phyloP scores from a whole-genome alignment of 192 early-diverging fungal species.

The Coemansia furcata region DNA sequence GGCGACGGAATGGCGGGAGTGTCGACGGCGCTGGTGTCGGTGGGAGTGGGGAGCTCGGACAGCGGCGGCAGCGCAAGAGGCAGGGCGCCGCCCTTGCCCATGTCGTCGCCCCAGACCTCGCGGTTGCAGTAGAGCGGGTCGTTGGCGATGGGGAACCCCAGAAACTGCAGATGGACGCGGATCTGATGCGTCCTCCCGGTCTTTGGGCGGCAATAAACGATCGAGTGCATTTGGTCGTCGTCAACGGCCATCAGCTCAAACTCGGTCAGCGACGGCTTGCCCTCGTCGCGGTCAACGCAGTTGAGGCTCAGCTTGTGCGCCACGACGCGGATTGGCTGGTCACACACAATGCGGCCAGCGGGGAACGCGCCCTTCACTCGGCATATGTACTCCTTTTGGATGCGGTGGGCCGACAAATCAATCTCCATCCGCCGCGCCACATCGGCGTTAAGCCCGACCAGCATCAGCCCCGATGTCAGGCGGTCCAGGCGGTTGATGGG shows the following conservation, averaged over 20 bases:
- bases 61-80: neutral
- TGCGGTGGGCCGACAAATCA: constrained; percentile 62
- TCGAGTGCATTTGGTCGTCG: constrained; percentile 66
- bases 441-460: constrained; percentile 64
- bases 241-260: constrained; percentile 60
- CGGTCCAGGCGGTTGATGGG: constrained; percentile 90
- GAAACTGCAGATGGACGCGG: constrained; percentile 90
- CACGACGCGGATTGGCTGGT: constrained; percentile 80
- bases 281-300: constrained; percentile 69
- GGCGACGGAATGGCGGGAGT: neutral
- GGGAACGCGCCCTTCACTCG: constrained; percentile 90
- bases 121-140: constrained; percentile 86
- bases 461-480: constrained; percentile 88
- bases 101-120: constrained; percentile 64
- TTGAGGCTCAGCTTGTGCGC: constrained; percentile 89
- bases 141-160: constrained; percentile 92
- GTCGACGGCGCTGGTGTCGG: neutral
- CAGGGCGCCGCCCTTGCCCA: constrained; percentile 56
- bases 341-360: constrained; percentile 55
- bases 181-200: constrained; percentile 98
- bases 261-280: constrained; percentile 78
- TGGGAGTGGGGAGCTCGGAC: neutral
- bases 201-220: constrained; percentile 78
- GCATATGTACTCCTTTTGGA: constrained; percentile 87
- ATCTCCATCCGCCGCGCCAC: constrained; percentile 63